Percentiles rank a stretch among this genome's conserved stretches.
Conservation (phyloP, 108 stramenopile genomes). For the Fragilaria radians region DNA sequence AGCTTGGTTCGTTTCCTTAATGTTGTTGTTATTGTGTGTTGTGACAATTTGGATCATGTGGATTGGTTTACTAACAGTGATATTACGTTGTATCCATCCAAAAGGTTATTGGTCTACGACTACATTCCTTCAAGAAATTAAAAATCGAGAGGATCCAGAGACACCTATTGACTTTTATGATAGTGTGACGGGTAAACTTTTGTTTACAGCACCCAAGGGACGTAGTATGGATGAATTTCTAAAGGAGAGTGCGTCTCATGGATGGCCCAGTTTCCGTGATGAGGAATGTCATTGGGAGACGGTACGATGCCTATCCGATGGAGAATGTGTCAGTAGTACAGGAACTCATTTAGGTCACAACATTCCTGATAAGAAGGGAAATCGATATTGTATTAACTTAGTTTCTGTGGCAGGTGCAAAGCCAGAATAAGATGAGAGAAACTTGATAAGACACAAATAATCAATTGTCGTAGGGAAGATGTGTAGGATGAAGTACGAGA, state of each 20-base stretch:
- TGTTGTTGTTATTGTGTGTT: not conserved
- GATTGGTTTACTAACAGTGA: slow-evolving; percentile 22
- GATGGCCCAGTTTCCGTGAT: slow-evolving; percentile 61
- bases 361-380: slow-evolving; percentile 58
- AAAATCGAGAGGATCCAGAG: slow-evolving; percentile 7
- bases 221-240: slow-evolving; percentile 69
- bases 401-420: slow-evolving; percentile 84
- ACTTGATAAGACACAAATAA: too few species aligned
- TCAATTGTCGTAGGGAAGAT: too few species aligned
- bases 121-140: slow-evolving; percentile 39
- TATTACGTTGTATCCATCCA: not conserved
- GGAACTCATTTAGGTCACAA: slow-evolving; percentile 70
- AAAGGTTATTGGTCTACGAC: slow-evolving; percentile 62
- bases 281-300: slow-evolving; percentile 35
- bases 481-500: too few species aligned
- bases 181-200: slow-evolving; percentile 60
- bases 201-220: slow-evolving; percentile 70
- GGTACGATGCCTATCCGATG: slow-evolving; percentile 27
- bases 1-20: not conserved
- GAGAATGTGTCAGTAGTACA: slow-evolving; percentile 31
- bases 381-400: slow-evolving; percentile 90
- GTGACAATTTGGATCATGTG: slow-evolving; percentile 13
- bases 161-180: slow-evolving; percentile 73
- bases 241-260: slow-evolving; percentile 52
- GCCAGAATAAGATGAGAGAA: slow-evolving; percentile 5